These are phyloP conservation scores for Colletotrichum cuscutae DNA, from an alignment of 2,329 filamentous ascomycete species.

Conservation along the genomic window DNA sequence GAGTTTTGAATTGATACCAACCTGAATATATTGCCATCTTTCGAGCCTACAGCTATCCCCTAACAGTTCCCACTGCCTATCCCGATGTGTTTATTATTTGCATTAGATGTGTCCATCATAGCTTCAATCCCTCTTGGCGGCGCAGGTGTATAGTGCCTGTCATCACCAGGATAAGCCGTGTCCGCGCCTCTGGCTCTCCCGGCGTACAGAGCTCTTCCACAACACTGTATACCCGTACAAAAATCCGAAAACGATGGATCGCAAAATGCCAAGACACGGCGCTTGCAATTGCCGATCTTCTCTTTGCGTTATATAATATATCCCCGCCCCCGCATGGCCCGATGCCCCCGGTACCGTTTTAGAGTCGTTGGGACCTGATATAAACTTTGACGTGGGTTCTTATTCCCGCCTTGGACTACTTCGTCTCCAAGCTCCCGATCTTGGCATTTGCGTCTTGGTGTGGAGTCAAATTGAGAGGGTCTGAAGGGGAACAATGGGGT, in stretches of 20 bases:
- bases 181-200: background rate
- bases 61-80: background rate
- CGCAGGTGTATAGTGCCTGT: background rate
- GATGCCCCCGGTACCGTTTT: background rate
- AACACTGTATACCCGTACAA: background rate
- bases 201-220: background rate
- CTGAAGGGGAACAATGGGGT: too few relatives aligned
- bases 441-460: too few relatives aligned
- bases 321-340: background rate
- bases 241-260: background rate
- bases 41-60: background rate
- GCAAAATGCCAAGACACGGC: slow-evolving; percentile 9
- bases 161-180: background rate
- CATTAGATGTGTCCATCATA: too few relatives aligned
- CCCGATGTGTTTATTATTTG: too few relatives aligned
- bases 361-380: too few relatives aligned
- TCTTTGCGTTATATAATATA: too few relatives aligned
- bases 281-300: slow-evolving; percentile 17
- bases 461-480: too few relatives aligned
- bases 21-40: background rate
- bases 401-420: too few relatives aligned
- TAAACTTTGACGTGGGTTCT: background rate
- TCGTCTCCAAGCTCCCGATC: too few relatives aligned
- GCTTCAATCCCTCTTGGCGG: too few relatives aligned
- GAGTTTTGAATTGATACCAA: background rate